phyloP scores from a whole-genome alignment of 2,329 filamentous ascomycete species.

The Hypoxylon rubiginosum region DNA sequence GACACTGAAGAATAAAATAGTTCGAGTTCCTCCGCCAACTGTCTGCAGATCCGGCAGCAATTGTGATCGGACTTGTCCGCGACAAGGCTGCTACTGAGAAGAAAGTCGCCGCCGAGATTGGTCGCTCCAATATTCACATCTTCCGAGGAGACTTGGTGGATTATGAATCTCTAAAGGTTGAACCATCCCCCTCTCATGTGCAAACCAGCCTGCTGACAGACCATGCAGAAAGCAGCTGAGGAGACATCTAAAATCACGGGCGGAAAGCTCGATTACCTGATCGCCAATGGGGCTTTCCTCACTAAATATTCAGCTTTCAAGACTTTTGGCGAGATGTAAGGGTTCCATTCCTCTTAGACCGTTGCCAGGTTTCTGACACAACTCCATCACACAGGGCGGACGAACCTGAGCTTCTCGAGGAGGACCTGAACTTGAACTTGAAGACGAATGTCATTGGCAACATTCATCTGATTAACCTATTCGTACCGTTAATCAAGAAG shows the following conservation, averaged over 20 bases:
- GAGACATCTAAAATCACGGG: conserved; percentile 52
- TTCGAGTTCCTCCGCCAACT: conserved; percentile 64
- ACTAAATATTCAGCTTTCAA: conserved; percentile 48
- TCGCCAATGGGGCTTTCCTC: conserved; percentile 63
- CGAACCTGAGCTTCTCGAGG: conserved; percentile 53
- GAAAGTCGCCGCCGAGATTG: conserved; percentile 58
- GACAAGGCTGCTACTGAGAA: conserved; percentile 60
- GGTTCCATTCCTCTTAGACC: background rate
- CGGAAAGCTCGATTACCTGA: conserved; percentile 63
- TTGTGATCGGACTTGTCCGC: conserved; percentile 63
- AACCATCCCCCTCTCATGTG: background rate
- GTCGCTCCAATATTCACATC: conserved; percentile 60
- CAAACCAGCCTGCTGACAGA: conserved; percentile 4
- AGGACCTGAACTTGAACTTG: conserved; percentile 53
- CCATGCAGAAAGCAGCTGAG: conserved; percentile 43
- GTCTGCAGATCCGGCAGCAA: conserved; percentile 59
- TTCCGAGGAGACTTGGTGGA: conserved; percentile 61
- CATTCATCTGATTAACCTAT: conserved; percentile 66
- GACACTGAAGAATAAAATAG: conserved; percentile 49
- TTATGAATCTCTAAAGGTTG: conserved; percentile 55
- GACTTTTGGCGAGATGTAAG: conserved; percentile 57
- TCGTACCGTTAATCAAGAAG: conserved; percentile 65
- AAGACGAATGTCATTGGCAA: conserved; percentile 65
- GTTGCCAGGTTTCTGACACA: conserved; percentile 6
- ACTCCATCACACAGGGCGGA: conserved; percentile 43